Base-by-base conservation (phyloP, 129 eudicot species). In the Pseudognaphalium luteoalbum region DNA sequence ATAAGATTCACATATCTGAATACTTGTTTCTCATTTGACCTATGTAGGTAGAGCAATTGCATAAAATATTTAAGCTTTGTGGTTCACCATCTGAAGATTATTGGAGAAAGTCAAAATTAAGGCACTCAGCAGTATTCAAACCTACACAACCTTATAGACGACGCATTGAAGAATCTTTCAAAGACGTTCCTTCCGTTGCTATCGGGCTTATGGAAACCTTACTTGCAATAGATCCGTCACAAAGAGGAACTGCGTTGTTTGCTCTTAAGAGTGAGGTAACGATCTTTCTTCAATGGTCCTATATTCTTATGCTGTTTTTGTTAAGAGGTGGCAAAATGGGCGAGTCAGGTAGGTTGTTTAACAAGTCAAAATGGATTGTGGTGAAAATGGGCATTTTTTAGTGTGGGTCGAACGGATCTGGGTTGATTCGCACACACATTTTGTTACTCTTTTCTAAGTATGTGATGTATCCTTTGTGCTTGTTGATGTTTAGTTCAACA, bases 71-170 rank as follows among this genome's bases (percentile, higher is more conserved):
- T 76, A 91, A 88, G 82, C 90, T 91, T 68, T 91, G 97, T 87
- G 95, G 97, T 22, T 91, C 97, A 29, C 97, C 97, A 37, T 85
- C 97, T 6, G 97, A 91, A 72, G 97, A 91, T 22, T 91, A 88
- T 82, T 91, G 97, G 97, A 87, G 72, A 66, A 87, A 85, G 60
- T 78, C 87, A 34, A 91, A 85, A 62, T 65, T 91, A 66, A 92
- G 86, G n/a, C 88, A 91, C 75, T 76, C 91, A 22, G 69, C 92
- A 5, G 87, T 84, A 39, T 91, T 85, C 78, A 91, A 81, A 82
- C 95, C 97, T 74, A 56, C 70, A 75, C 91, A 86, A 44, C 92
- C 95, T 52, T 89, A 87, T 54, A 86, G 65, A 69, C 77, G 86
- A 42, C 88, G 88, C 57, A 72, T 91, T 64, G 90, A 68, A 72